Base-by-base conservation (phyloP, 2,329 filamentous ascomycete species). In the Paracoccidioides brasiliensis region DNA sequence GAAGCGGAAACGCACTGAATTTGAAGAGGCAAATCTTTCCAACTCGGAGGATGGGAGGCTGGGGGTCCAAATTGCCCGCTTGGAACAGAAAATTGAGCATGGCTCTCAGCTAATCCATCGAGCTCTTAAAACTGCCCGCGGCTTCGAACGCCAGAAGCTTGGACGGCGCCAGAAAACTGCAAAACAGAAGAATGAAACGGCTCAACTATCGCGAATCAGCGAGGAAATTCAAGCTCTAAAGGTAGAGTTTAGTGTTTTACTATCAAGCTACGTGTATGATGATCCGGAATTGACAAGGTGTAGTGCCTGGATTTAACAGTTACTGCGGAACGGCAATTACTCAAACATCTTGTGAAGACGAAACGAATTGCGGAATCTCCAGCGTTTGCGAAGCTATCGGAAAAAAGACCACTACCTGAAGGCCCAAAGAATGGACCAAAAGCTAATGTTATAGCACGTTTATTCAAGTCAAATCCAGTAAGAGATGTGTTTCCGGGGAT, bases 71-170 rank as follows among this genome's bases (percentile, higher is more conserved):
- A 63, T 64, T 6, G 62, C 66, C 38, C 70, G 74, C 14, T 64
- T 78, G 3, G 69, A 71, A 41, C 66, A 73, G 54, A 74, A 76
- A 59, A 72, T 82, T 56, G 70, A 76, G 37, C 72, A 76, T 49
- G 76, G 75, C 32, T 73, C 75, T 45, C 75, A 76, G 55, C 64
- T 73, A 22, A 70, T 84, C 4, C 70, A 72, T 22, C 68, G 73
- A 32, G 79, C 78, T 1, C 73, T 84, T 45, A 82, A 81, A 63
- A 71, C 78, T 8, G 79, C 79, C 40, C 78, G 79, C 45, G 78
- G 78, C 9, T 81, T 84, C 60, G 82, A 85, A 66, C 72, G 80
- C 52, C 82, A 84, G 67, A 84, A 84, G 64, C 71, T 83, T 56
- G 78, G 80, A 28, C 73, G 81, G 12, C 71, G 81, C 56, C 75